A percentile compares a stretch with the other conserved stretches of the same genome.
These are phyloP conservation scores for Neodidymelliopsis sp. DNA, from an alignment of 2,329 filamentous ascomycete species.

Conservation along the genomic window DNA sequence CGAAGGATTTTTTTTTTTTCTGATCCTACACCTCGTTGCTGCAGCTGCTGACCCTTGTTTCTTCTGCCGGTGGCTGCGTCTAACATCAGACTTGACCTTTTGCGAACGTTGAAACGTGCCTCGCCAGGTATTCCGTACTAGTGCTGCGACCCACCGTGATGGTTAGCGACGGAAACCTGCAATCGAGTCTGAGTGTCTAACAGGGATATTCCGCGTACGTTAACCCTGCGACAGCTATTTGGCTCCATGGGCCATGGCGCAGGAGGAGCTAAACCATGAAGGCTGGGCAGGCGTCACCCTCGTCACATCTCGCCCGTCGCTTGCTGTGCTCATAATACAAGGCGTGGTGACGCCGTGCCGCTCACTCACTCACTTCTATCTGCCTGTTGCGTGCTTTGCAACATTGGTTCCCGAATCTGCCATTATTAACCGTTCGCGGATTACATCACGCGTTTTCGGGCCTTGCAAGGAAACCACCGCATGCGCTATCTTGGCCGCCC, in stretches of 20 bases:
- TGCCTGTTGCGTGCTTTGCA: background rate
- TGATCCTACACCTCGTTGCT: background rate
- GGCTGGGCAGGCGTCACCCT: slow-evolving; percentile 20
- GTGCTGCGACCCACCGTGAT: background rate
- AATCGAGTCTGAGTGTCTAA: slow-evolving; percentile 5
- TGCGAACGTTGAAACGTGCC: slow-evolving; percentile 10
- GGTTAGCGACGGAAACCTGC: slow-evolving; percentile 11
- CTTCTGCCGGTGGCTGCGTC: slow-evolving; percentile 9
- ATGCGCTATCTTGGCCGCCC: slow-evolving; percentile 2
- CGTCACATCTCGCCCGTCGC: slow-evolving; percentile 6
- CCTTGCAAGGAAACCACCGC: slow-evolving; percentile 6
- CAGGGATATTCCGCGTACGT: slow-evolving; percentile 9
- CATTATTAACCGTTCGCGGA: slow-evolving; percentile 13
- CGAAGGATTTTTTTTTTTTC: background rate
- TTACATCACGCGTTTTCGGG: slow-evolving; percentile 5
- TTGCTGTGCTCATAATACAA: slow-evolving; percentile 10
- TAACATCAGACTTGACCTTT: slow-evolving; percentile 1
- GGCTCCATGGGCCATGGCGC: slow-evolving; percentile 10
- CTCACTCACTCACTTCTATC: background rate
- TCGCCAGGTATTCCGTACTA: slow-evolving; percentile 5
- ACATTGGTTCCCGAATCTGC: background rate
- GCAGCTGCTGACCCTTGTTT: slow-evolving; percentile 3
- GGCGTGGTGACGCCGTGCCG: slow-evolving; percentile 5
- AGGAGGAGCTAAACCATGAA: slow-evolving; percentile 8
- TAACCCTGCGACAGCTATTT: slow-evolving; percentile 11